These are phyloP conservation scores for Vaucheria bursata DNA, from an alignment of 352 stramenopile species.

Conservation along the genomic window DNA sequence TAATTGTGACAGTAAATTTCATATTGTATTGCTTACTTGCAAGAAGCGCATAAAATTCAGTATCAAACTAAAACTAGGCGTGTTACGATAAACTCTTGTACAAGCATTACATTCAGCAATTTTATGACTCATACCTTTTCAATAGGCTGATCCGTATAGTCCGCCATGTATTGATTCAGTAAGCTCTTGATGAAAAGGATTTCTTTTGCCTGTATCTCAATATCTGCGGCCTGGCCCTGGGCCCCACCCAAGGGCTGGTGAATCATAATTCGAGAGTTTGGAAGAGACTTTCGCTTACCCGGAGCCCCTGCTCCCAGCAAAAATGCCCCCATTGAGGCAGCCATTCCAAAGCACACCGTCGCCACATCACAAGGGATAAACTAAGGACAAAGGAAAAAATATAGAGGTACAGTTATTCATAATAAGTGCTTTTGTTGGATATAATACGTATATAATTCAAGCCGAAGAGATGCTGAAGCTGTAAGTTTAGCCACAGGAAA, in stretches of 20 bases:
- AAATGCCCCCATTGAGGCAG: slow-evolving; percentile 88
- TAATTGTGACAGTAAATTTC: too few relatives aligned
- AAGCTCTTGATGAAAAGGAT: slow-evolving; percentile 65
- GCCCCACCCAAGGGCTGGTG: slow-evolving; percentile 75
- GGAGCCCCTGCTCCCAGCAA: slow-evolving; percentile 77
- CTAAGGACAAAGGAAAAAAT: slow-evolving; percentile 49
- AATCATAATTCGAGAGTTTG: slow-evolving; percentile 65
- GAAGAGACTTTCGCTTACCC: slow-evolving; percentile 55
- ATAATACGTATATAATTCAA: too few relatives aligned
- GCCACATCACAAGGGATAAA: slow-evolving; percentile 63
- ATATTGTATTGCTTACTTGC: too few relatives aligned
- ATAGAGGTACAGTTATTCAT: too few relatives aligned
- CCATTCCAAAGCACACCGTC: slow-evolving; percentile 87
- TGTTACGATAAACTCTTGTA: background rate
- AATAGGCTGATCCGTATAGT: slow-evolving; percentile 64
- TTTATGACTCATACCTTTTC: slow-evolving; percentile 57
- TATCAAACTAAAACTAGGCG: too few relatives aligned
- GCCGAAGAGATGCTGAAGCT: too few relatives aligned
- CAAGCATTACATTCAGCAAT: background rate
- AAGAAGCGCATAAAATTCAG: too few relatives aligned
- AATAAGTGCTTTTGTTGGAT: too few relatives aligned
- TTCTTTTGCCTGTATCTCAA: slow-evolving; percentile 84
- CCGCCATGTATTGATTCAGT: slow-evolving; percentile 65
- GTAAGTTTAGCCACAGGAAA: too few relatives aligned
- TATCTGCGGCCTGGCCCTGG: slow-evolving; percentile 85